Evolutionary conservation across 2,329 filamentous ascomycete genomes (phyloP).

Genomic region (Colletotrichum sansevieriae): DNA sequence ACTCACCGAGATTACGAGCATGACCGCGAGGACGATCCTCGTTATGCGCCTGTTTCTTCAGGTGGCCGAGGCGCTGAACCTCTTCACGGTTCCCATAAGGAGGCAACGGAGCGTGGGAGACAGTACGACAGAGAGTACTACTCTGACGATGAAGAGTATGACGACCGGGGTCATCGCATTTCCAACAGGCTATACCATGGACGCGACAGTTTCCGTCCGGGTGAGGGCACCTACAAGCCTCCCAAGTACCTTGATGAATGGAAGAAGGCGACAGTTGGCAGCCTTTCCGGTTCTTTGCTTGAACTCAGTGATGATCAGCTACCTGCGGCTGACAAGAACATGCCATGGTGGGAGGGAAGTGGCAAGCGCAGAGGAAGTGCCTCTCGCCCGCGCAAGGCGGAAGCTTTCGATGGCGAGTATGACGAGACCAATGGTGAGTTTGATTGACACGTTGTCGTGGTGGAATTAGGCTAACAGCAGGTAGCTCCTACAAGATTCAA

Average conservation of each 20-base stretch:
- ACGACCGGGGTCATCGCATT: constrained; percentile 49
- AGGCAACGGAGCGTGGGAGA: constrained; percentile 23
- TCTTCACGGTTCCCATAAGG: constrained; percentile 4
- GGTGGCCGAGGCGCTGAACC: constrained; percentile 21
- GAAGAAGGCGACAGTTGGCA: constrained; percentile 75
- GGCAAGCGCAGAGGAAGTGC: constrained; percentile 62
- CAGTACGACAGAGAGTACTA: constrained; percentile 44
- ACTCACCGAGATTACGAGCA: constrained; percentile 31
- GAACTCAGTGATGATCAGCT: constrained; percentile 64
- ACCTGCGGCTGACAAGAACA: constrained; percentile 60
- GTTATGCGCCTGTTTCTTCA: constrained; percentile 11
- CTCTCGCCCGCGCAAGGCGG: constrained; percentile 66
- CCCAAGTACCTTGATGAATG: constrained; percentile 78
- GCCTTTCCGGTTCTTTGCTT: constrained; percentile 69
- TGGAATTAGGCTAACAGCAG: constrained; percentile 12
- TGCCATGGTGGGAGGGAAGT: constrained; percentile 83
- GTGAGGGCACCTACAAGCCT: constrained; percentile 69
- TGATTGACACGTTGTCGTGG: background rate
- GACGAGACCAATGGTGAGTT: constrained; percentile 71
- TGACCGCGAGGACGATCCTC: constrained; percentile 23
- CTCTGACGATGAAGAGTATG: constrained; percentile 47
- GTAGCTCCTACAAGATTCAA: constrained; percentile 80
- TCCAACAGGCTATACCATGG: constrained; percentile 59
- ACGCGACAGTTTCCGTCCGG: constrained; percentile 58
- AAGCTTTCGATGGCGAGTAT: constrained; percentile 76